Evolutionary conservation across 2,329 filamentous ascomycete genomes (phyloP), one percentile per base, ranked within the genome.

Genomic region (Didymella segeticola): DNA sequence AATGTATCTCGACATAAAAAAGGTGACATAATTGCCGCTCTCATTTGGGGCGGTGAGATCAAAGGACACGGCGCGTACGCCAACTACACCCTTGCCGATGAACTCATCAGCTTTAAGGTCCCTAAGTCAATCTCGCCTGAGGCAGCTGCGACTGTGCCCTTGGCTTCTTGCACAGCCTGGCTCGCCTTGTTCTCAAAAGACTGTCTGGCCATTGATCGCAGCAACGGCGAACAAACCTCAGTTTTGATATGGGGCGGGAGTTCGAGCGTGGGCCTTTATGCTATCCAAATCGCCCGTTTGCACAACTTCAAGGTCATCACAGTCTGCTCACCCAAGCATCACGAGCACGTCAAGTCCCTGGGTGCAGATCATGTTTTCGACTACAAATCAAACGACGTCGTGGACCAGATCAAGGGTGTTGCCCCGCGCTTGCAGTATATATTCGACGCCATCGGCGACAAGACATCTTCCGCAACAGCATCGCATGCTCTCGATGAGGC

Each of bases 201-300:
- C 2, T 75, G 70, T 30, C 60, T 80, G 8, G 55, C 56, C n/a
- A 73, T 79, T 19, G 48, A 50, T 43, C 72, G 51, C 51, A 58
- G 26, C 9, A 47, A 37, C 4, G 37, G 47, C 4, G 29, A 51
- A 8, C 19, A 46, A 12, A 65, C 45, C 3, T 54, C 58, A 6
- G 53, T 81, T 2, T 60, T 81, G 2, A 61, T 80, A 3, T 80
- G 77, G 74, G 78, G 76, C 19, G 78, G 77, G 27, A 79, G 76
- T 33, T 78, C 78, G 3, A 69, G 70, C 12, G 58, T 61, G 3
- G 60, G 60, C 8, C 34, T 56, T 3, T 59, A 56, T 27, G 49
- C 61, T 3, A 60, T 65, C 7, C 63, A 67, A 36, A 45, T 66
- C 3, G 57, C 61, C 8, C 58, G 50, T 17, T 47, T 58, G 29